Evolutionary conservation across 495 filamentous ascomycete genomes (phyloP), one percentile per base, ranked within the genome.

Genomic region (Talaromyces wortmannii): DNA sequence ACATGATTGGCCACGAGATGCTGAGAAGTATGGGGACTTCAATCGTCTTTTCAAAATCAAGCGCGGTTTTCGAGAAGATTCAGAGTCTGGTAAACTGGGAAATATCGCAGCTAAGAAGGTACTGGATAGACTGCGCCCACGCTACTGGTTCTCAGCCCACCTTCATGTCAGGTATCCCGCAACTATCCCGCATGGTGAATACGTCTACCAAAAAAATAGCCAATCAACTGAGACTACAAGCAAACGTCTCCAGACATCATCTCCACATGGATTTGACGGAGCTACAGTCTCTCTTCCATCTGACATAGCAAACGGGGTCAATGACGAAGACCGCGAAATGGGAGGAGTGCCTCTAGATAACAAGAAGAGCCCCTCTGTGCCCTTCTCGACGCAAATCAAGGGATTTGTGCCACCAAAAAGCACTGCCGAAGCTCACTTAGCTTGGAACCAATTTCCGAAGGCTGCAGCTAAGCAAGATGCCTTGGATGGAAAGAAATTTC

Each of bases 61-160:
- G 73, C 74, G 75, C 4, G 74, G 81, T 50, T 92, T 98, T 54
- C 71, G 80, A 53, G 66, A 77, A 18, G 94, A 98, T 64, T 91
- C 91, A 2, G 65, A 70, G 30, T 76, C 79, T 36, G 90, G 91
- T 0, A 81, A 64, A 32, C 70, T 98, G 6, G 94, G 94, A 0
- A 97, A 81, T 55, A 67, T 75, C 5, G 91, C 94, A 0, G 92
- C 90, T 0, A 78, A 76, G 58, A 81, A 87, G 45, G 84, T 95
- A 6, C 78, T 97, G 63, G 83, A 94, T 63, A 78, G 89, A 31
- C 71, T 97, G 40, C 78, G 89, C 32, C 94, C 94, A 4, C 72
- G 78, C 0, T 88, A 90, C 63, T 98, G 94, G 94, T 96, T 97
- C 67, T 89, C 91, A 7, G 94, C 91, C 2, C 94, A 98, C 67